Base-by-base conservation (phyloP, 305 asterid species). In the Fraxinus nigra region DNA sequence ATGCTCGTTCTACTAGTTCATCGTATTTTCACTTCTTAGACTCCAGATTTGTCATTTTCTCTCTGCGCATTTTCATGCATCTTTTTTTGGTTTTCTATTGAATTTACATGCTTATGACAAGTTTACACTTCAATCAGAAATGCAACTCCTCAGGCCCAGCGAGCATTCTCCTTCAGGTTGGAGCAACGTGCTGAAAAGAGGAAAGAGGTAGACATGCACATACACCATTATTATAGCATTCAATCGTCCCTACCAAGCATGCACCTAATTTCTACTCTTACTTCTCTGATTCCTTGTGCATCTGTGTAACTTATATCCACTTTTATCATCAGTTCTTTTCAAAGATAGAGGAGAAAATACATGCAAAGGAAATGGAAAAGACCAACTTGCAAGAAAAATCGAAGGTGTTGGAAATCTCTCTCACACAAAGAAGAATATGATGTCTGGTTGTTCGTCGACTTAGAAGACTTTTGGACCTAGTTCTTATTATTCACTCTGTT, bases 171-270 rank as follows among this genome's bases (percentile, higher is more conserved):
- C 32, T 94, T 81, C 86, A 88, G 98, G 89, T 87, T 90, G 93
- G 93, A 94, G 72, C 91, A 92, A 79, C 97, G 98, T 9, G 99
- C 98, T 5, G 97, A 93, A 84, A 94, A 89, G 84, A 89, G 99
- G 78, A 96, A 86, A 85, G 95, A 96, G 98, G 98, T 94, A 83
- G 59, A 78, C 72, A 28, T 69, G 24, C 34, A 51, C n/a, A 14
- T 38, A n/a, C 30, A 34, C 5, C 37, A 4, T 46, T 51, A 16
- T 51, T 51, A 16, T 16, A n/a, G 3, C 22, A 24, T 24, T 3
- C 33, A 63, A 65, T 67, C 7, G 0, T 9, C 8, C 74, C 18
- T 28, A 67, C 20, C 37, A 67, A 24, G 3, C 37, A 28, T 28
- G 74, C 74, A 3, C 74, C 30, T 11, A 67, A 11, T 67, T 28